Evolutionary conservation across 345 rosid genomes (phyloP).

Genomic region (Nasturtium officinale): DNA sequence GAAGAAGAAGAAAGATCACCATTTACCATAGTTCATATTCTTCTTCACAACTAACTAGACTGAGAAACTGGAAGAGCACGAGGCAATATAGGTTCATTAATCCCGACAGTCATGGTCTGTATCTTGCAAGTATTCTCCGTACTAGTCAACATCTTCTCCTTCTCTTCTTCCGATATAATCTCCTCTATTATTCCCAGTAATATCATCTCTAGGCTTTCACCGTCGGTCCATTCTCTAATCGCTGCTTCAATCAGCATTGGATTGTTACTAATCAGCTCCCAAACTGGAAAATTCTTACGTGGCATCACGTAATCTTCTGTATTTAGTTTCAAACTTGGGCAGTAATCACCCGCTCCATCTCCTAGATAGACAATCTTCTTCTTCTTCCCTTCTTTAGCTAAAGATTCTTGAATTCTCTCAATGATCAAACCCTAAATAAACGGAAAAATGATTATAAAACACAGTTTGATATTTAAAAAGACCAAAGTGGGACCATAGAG

Average conservation of each 20-base stretch:
- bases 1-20: not conserved
- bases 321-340: slow-evolving; percentile 72
- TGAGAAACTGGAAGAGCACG: slow-evolving; percentile 39
- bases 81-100: slow-evolving; percentile 37
- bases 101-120: slow-evolving; percentile 33
- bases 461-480: not conserved
- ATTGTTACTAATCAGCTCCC: slow-evolving; percentile 68
- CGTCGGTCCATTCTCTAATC: slow-evolving; percentile 75
- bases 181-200: slow-evolving; percentile 47
- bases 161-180: slow-evolving; percentile 35
- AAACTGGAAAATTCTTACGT: slow-evolving; percentile 78
- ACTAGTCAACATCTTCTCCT: slow-evolving; percentile 28
- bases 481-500: slow-evolving; percentile 21
- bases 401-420: slow-evolving; percentile 66
- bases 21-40: not conserved
- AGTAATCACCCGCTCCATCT: slow-evolving; percentile 83
- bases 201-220: slow-evolving; percentile 57
- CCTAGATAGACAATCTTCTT: slow-evolving; percentile 72
- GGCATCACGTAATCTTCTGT: slow-evolving; percentile 71
- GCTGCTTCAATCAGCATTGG: slow-evolving; percentile 61
- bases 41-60: slow-evolving; percentile 22
- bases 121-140: slow-evolving; percentile 33
- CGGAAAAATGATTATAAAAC: not conserved
- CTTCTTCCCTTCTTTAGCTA: slow-evolving; percentile 54
- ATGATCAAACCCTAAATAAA: slow-evolving; percentile 56